Conservation (phyloP, 345 rosid species). For the Linum tenue region DNA sequence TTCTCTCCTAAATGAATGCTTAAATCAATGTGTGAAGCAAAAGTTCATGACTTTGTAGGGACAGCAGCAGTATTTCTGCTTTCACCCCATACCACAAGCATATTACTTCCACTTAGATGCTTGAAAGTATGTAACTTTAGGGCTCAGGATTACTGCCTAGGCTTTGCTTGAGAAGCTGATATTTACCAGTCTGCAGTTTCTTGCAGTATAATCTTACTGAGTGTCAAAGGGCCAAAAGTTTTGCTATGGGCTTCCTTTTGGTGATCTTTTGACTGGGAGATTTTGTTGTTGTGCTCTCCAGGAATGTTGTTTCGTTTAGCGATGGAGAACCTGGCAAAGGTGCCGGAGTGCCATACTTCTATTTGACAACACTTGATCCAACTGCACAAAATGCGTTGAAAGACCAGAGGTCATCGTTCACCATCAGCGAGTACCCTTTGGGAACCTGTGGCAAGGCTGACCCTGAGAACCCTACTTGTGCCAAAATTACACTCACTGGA, state of each 20-base stretch:
- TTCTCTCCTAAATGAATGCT: not conserved
- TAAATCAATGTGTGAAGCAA: no score
- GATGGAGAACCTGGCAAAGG: constrained; percentile 65
- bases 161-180: no score
- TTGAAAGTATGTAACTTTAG: no score
- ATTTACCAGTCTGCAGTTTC: not conserved
- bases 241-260: not conserved
- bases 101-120: no score
- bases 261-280: not conserved
- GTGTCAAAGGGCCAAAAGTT: no score
- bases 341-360: constrained; percentile 76
- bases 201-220: no score
- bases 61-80: no score
- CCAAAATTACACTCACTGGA: constrained; percentile 88
- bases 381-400: constrained; percentile 70
- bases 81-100: no score
- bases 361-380: constrained; percentile 92
- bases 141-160: no score
- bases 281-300: constrained; percentile 19
- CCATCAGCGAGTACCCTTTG: constrained; percentile 74
- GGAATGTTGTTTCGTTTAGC: constrained; percentile 89
- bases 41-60: no score
- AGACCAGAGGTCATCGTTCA: constrained; percentile 66
- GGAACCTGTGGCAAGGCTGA: constrained; percentile 85
- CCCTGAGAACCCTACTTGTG: constrained; percentile 85